phyloP scores from a whole-genome alignment of 495 filamentous ascomycete genomes.

The Penicillium lividum region DNA sequence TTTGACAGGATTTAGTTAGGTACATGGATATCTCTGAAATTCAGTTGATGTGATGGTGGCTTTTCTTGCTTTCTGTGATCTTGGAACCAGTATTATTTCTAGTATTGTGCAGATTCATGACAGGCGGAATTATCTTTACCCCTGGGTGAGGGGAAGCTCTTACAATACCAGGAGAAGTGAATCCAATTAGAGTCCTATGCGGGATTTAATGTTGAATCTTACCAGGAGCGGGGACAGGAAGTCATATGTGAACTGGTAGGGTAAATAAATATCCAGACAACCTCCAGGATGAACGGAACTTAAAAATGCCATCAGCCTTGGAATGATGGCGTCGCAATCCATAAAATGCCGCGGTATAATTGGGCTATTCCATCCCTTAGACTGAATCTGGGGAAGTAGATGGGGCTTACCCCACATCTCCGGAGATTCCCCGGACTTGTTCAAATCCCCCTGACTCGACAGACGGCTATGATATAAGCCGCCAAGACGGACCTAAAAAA shows the following conservation, averaged over 20 bases:
- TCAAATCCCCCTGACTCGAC: not conserved
- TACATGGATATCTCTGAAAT: too few relatives aligned
- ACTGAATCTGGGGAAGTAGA: not conserved
- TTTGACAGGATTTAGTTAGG: too few relatives aligned
- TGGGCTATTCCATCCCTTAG: not conserved
- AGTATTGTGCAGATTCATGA: not conserved
- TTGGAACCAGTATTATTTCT: too few relatives aligned
- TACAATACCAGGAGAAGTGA: not conserved
- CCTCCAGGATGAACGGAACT: not conserved
- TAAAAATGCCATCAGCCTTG: not conserved
- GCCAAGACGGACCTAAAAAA: slow-evolving; percentile 5
- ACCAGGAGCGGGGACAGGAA: not conserved
- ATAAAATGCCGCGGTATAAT: not conserved
- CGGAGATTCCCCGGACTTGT: not conserved
- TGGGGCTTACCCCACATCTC: not conserved
- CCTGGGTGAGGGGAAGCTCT: not conserved
- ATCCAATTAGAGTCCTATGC: not conserved
- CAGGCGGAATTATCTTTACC: not conserved
- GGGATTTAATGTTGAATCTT: not conserved
- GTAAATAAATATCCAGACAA: not conserved
- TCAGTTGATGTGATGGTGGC: too few relatives aligned
- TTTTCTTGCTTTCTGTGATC: too few relatives aligned
- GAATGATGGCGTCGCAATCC: not conserved
- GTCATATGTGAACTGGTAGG: not conserved
- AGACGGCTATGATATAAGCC: slow-evolving; percentile 3